Evolutionary conservation across 2,329 filamentous ascomycete species (phyloP).

Genomic region (Lasiodiplodia sp.): DNA sequence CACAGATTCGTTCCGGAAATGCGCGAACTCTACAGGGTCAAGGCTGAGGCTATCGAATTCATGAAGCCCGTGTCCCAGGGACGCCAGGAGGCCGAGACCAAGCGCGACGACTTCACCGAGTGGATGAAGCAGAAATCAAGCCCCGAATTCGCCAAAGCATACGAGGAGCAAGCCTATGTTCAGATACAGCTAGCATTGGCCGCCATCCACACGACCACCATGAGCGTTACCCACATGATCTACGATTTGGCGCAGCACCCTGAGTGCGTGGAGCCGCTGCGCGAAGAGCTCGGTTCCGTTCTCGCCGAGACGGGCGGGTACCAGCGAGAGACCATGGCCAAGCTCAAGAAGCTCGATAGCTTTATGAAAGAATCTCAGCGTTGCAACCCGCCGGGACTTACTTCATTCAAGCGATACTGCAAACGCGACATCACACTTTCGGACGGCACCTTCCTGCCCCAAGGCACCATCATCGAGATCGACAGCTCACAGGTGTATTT

Average conservation of each 20-base stretch:
- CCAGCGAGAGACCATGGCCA: conserved; percentile 31
- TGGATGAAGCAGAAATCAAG: conserved; percentile 27
- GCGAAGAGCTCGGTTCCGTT: conserved; percentile 29
- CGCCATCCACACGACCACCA: conserved; percentile 37
- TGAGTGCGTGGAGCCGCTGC: conserved; percentile 32
- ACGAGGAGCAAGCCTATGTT: conserved; percentile 15
- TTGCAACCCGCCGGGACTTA: conserved; percentile 31
- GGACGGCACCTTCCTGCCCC: conserved; percentile 33
- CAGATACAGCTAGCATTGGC: conserved; percentile 32
- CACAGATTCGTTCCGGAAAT: conserved; percentile 22
- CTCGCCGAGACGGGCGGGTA: conserved; percentile 31
- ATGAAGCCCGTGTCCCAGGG: conserved; percentile 30
- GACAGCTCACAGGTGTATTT: conserved; percentile 29
- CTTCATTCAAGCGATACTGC: conserved; percentile 32
- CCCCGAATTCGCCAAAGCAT: conserved; percentile 29
- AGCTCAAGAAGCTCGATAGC: conserved; percentile 35
- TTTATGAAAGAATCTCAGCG: conserved; percentile 36
- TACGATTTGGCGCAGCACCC: conserved; percentile 33
- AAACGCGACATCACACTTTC: conserved; percentile 32
- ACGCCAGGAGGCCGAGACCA: conserved; percentile 1
- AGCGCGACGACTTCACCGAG: conserved; percentile 18
- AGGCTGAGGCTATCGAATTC: conserved; percentile 29
- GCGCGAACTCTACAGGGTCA: conserved; percentile 27
- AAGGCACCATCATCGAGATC: conserved; percentile 33
- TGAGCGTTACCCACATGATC: conserved; percentile 33